These are phyloP conservation scores for Thalassiosira allenii DNA, from an alignment of 352 stramenopile species.

Conservation along the genomic window DNA sequence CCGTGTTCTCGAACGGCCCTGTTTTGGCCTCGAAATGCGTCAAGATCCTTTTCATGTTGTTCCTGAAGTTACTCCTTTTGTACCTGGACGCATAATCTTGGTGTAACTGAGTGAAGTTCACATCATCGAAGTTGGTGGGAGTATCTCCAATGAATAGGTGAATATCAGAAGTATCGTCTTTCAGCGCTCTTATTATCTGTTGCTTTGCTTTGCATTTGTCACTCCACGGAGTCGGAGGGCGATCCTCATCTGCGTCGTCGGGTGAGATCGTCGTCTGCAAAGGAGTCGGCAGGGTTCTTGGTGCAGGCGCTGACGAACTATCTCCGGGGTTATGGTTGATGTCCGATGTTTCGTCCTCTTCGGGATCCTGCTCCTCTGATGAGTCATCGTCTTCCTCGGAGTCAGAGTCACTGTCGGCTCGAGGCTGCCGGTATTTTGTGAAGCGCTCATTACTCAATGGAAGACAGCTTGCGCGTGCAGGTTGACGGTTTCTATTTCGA, in stretches of 20 bases:
- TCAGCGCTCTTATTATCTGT: constrained; percentile 18
- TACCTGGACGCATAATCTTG: neutral
- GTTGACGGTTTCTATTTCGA: too few relatives aligned
- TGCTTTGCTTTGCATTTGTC: constrained; percentile 20
- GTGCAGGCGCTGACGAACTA: too few relatives aligned
- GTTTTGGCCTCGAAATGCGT: neutral
- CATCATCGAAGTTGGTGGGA: neutral
- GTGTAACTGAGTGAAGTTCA: constrained; percentile 18
- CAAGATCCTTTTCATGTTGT: constrained; percentile 11
- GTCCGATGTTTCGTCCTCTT: too few relatives aligned
- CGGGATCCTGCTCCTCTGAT: too few relatives aligned
- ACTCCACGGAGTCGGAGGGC: constrained; percentile 24
- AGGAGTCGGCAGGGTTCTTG: too few relatives aligned
- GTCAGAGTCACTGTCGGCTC: too few relatives aligned
- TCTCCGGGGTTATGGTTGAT: too few relatives aligned
- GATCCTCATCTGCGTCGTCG: constrained; percentile 25
- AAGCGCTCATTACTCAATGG: too few relatives aligned
- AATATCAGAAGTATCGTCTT: constrained; percentile 24
- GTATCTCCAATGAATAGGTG: constrained; percentile 11
- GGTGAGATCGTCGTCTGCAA: too few relatives aligned
- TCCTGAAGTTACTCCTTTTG: neutral
- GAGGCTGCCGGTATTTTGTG: too few relatives aligned
- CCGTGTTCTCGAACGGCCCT: neutral
- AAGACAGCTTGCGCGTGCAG: too few relatives aligned
- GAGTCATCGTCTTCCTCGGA: too few relatives aligned